phyloP scores from a whole-genome alignment of 2,329 filamentous ascomycete species.

The Rutstroemia sydowiana region DNA sequence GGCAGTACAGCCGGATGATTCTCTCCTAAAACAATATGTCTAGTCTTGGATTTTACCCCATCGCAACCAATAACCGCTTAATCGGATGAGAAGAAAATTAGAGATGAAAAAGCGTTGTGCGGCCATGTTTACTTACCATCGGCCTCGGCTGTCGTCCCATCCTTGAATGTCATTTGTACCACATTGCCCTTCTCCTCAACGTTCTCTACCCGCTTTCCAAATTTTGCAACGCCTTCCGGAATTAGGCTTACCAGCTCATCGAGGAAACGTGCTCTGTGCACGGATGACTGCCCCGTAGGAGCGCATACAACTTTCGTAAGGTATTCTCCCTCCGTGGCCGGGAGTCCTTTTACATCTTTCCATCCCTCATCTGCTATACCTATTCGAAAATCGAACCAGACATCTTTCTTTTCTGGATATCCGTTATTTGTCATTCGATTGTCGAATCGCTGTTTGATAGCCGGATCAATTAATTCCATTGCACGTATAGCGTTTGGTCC shows the following conservation, averaged over 20 bases:
- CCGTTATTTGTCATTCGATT: conserved; percentile 22
- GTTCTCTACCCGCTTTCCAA: conserved; percentile 32
- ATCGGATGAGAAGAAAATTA: no score
- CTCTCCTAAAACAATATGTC: conserved; percentile 43
- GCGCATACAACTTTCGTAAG: conserved; percentile 17
- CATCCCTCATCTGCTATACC: conserved; percentile 21
- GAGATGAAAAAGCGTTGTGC: no score
- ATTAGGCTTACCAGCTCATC: conserved; percentile 31
- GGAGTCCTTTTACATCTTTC: conserved; percentile 13
- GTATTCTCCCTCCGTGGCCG: conserved; percentile 15
- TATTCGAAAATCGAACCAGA: conserved; percentile 27
- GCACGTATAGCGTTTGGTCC: conserved; percentile 27
- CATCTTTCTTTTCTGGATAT: conserved; percentile 18
- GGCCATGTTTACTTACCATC: no score
- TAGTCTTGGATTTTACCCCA: conserved; percentile 40
- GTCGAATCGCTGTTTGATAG: conserved; percentile 22
- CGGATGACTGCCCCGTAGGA: conserved; percentile 21
- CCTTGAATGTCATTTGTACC: conserved; percentile 34
- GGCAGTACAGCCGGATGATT: conserved; percentile 38
- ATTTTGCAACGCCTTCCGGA: conserved; percentile 31
- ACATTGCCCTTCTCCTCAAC: conserved; percentile 24
- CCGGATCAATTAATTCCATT: conserved; percentile 26
- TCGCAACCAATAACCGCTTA: no score
- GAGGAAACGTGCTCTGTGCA: conserved; percentile 28
- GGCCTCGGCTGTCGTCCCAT: conserved; percentile 33